Evolutionary conservation across 306 rosid species (phyloP).

Genomic region (Dryas drummondii): DNA sequence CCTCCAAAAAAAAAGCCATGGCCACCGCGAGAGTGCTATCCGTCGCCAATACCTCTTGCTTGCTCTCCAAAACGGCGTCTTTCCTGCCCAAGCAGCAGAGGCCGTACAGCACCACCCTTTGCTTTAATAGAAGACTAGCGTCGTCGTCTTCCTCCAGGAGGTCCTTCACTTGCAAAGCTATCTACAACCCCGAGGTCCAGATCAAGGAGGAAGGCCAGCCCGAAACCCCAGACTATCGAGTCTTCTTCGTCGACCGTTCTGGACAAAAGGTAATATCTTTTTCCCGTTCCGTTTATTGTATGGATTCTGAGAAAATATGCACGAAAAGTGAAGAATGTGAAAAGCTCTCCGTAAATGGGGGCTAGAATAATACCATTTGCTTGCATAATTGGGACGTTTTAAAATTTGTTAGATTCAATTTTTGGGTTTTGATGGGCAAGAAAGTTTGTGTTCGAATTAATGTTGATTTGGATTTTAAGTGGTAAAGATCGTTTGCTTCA

Average conservation of each 20-base stretch:
- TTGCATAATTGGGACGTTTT: neutral
- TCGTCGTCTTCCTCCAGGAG: slow-evolving; percentile 37
- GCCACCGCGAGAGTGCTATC: slow-evolving; percentile 77
- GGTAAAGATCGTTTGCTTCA: neutral
- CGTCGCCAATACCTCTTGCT: slow-evolving; percentile 49
- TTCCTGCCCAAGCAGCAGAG: slow-evolving; percentile 32
- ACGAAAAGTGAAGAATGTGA: neutral
- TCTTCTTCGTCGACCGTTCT: slow-evolving; percentile 63
- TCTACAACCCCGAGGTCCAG: slow-evolving; percentile 65
- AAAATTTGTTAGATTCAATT: neutral
- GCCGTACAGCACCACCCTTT: slow-evolving; percentile 23
- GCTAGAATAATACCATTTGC: neutral
- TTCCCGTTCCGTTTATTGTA: neutral
- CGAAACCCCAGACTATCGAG: slow-evolving; percentile 76
- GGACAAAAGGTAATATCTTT: slow-evolving; percentile 58
- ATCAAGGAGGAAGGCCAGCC: slow-evolving; percentile 77
- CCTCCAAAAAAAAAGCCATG: slow-evolving; percentile 33
- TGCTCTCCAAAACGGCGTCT: slow-evolving; percentile 39
- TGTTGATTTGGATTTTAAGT: neutral
- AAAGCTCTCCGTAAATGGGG: neutral
- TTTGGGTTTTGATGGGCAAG: neutral
- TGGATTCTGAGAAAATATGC: slow-evolving; percentile 12
- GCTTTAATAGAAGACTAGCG: slow-evolving; percentile 36
- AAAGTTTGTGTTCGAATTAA: neutral
- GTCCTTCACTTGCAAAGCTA: slow-evolving; percentile 62